Base-by-base conservation (phyloP, 371 early-diverging fungal genomes). In the Smittium culicis region DNA sequence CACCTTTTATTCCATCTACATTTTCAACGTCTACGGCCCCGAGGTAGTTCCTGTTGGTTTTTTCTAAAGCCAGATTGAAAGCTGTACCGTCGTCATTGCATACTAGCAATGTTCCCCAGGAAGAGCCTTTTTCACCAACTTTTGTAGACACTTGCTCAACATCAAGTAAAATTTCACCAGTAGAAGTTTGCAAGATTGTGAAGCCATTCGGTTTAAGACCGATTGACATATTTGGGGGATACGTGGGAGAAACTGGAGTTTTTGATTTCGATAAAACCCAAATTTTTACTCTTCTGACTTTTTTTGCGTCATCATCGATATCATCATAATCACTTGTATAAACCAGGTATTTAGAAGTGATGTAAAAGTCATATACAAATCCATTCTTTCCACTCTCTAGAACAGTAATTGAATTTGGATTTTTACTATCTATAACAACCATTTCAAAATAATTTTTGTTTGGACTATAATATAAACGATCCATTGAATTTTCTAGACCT, bases 21-120 rank as follows among this genome's bases (percentile, higher is more conserved):
- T 88, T 88, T 75, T 94, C 96, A 72, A 91, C 87, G 71, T 96
- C 98, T 24, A 96, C 96, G 56, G 79, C 70, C 14, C 92, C 91
- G 1, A 63, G 27, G 0, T 72, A 72, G 68, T 89, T 84, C 34
- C 88, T 84, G 71, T 94, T 93, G 5, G 91, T 89, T 70, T 90
- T 81, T 29, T 84, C 80, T 56, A 92, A 79, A 0, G 86, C 82
- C 35, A 85, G 70, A 62, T 84, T 82, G 74, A 85, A 95, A 67
- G 79, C 81, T 1, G 87, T 86, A 35, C 92, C 94, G 65, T 89
- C 86, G 66, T 82, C 81, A 72, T 90, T 90, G 58, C 91, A 88
- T 66, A 86, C 88, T 77, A 91, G 88, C 0, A 96, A 79, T 1
- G 85, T 78, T 30, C 96, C 97, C 70, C 84, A 85, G 61, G 91